Evolutionary conservation across 139 green algal genomes (phyloP).

Genomic region (Tetradesmus obliquus): DNA sequence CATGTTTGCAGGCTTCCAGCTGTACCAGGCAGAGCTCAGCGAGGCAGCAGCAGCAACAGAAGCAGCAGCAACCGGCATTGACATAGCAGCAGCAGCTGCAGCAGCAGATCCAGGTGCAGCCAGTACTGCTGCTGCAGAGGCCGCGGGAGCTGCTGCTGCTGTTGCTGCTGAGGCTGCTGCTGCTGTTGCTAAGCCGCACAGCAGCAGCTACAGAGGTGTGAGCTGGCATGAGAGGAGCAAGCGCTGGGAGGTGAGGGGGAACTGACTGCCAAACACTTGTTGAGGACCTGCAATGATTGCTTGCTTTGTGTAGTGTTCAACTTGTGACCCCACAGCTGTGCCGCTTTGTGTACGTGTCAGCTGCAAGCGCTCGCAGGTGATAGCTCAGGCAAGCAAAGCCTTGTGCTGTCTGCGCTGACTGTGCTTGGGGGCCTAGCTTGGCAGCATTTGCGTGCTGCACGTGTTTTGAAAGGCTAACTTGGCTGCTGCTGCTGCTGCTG

Average conservation of each 20-base stretch:
- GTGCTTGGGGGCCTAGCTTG: background rate
- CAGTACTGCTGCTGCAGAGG: background rate
- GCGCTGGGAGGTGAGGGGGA: slow-evolving; percentile 57
- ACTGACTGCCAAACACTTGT: background rate
- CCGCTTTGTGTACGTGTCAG: background rate
- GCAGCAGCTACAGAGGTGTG: slow-evolving; percentile 38
- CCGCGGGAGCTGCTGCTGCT: background rate
- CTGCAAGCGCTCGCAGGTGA: background rate
- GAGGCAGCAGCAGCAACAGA: background rate
- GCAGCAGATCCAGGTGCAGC: background rate
- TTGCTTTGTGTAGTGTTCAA: background rate
- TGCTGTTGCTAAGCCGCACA: background rate
- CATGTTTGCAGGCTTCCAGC: background rate
- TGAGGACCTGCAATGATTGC: background rate
- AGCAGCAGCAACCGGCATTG: background rate
- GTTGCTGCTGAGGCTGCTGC: background rate
- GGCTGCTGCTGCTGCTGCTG: slow-evolving; percentile 19
- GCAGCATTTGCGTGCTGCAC: background rate
- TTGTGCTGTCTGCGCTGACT: background rate
- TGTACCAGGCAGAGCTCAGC: background rate
- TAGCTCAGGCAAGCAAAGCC: background rate
- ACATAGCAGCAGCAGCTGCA: background rate
- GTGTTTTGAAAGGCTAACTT: background rate
- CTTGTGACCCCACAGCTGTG: background rate
- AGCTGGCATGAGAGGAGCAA: slow-evolving; percentile 60